Conservation (phyloP, 2,329 filamentous ascomycete species). For the Plectosphaerella plurivora region DNA sequence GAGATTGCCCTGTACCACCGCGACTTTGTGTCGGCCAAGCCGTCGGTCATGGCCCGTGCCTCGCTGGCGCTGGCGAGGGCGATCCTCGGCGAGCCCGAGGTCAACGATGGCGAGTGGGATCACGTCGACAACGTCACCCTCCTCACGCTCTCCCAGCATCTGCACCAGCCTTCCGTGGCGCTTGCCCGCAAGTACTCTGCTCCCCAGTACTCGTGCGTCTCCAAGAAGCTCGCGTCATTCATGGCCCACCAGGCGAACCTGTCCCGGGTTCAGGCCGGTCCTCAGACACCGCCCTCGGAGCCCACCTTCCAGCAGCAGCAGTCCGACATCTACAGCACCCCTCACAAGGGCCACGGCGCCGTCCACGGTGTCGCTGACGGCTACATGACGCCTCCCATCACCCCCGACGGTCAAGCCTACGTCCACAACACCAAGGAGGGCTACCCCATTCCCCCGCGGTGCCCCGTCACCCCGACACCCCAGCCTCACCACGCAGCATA, state of each 20-base stretch:
- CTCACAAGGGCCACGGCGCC: constrained; percentile 68
- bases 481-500: constrained; percentile 33
- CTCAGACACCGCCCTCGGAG: constrained; percentile 52
- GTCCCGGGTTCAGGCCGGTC: constrained; percentile 36
- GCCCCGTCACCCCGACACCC: constrained; percentile 60
- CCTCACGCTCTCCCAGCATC: constrained; percentile 53
- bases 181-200: constrained; percentile 57
- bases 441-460: constrained; percentile 46
- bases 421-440: constrained; percentile 40
- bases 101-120: constrained; percentile 72
- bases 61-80: constrained; percentile 82
- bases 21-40: constrained; percentile 90
- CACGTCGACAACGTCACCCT: constrained; percentile 65
- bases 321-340: constrained; percentile 68
- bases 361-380: constrained; percentile 62
- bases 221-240: constrained; percentile 53
- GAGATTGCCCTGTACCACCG: constrained; percentile 96
- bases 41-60: constrained; percentile 84
- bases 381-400: constrained; percentile 82
- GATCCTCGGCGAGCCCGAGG: constrained; percentile 76
- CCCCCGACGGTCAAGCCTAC: constrained; percentile 65
- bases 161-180: constrained; percentile 54
- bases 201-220: constrained; percentile 47
- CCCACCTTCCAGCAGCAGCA: constrained; percentile 48
- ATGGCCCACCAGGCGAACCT: constrained; percentile 56